phyloP scores from a whole-genome alignment of 2,329 filamentous ascomycete genomes.

The Blastomyces gilchristii region DNA sequence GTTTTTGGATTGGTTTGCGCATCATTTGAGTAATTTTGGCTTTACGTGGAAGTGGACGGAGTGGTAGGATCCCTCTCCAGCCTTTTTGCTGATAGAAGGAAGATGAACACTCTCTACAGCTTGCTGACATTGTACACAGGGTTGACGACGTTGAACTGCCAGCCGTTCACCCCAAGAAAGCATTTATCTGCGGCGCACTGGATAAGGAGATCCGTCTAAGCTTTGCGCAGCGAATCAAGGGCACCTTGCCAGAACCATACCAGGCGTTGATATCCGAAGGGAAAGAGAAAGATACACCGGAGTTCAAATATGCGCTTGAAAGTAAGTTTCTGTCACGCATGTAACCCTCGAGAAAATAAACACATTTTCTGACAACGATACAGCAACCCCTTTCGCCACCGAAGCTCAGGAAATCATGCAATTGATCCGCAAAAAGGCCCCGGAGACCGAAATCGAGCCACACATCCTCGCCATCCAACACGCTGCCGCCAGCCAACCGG shows the following conservation, averaged over 20 bases:
- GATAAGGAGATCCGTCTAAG: conserved; percentile 96
- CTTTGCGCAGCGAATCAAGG: conserved; percentile 91
- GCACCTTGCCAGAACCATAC: conserved; percentile 78
- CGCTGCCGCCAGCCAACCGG: conserved; percentile 50
- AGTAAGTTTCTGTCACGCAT: conserved; percentile 41
- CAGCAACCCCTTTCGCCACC: conserved; percentile 67
- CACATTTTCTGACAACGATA: conserved; percentile 13
- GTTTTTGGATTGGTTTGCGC: conserved; percentile 95
- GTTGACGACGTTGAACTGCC: conserved; percentile 71
- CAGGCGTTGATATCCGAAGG: conserved; percentile 68
- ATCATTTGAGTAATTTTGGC: conserved; percentile 96
- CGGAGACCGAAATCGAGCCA: conserved; percentile 76
- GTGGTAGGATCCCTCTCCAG: conserved; percentile 49
- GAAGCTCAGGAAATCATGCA: conserved; percentile 75
- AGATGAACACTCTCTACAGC: not conserved
- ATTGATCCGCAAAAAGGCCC: conserved; percentile 71
- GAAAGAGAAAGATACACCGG: conserved; percentile 90
- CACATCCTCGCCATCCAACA: conserved; percentile 69
- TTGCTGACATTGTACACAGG: conserved; percentile 33
- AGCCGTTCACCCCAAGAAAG: conserved; percentile 74
- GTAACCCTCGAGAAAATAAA: not conserved
- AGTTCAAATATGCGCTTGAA: conserved; percentile 78
- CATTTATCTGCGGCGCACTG: conserved; percentile 79
- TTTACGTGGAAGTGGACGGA: conserved; percentile 99
- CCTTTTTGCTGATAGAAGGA: not conserved